phyloP scores from a whole-genome alignment of 441 rosid genomes.

The Dalechampia spathulata region DNA sequence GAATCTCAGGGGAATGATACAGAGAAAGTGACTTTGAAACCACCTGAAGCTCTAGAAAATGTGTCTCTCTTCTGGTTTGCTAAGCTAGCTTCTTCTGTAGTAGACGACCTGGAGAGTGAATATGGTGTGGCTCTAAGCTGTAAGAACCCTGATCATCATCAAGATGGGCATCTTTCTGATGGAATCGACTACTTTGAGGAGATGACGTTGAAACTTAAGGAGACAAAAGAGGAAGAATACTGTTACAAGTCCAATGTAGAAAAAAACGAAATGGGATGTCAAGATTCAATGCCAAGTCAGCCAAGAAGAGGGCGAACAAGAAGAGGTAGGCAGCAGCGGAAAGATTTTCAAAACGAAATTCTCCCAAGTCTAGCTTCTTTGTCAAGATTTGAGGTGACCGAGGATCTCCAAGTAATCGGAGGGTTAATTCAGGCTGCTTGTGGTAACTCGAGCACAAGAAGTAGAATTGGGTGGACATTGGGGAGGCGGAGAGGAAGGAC shows the following conservation, averaged over 20 bases:
- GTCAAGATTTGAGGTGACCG: constrained; percentile 48
- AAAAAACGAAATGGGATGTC: constrained; percentile 20
- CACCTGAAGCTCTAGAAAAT: constrained; percentile 10
- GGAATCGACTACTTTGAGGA: constrained; percentile 50
- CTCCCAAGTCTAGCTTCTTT: constrained; percentile 43
- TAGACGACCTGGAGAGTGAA: constrained; percentile 25
- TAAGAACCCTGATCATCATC: constrained; percentile 12
- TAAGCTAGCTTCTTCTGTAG: constrained; percentile 34
- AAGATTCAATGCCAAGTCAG: constrained; percentile 21
- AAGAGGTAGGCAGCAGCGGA: constrained; percentile 36
- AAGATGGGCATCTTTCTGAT: constrained; percentile 12
- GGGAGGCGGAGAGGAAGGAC: constrained; percentile 22
- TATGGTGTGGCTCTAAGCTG: constrained; percentile 24
- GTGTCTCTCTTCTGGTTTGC: constrained; percentile 52
- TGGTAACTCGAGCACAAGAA: constrained; percentile 15
- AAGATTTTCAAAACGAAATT: constrained; percentile 40
- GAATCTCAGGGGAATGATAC: constrained; percentile 14
- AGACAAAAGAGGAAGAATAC: constrained; percentile 34
- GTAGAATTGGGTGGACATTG: no score
- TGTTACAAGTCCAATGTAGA: constrained; percentile 15
- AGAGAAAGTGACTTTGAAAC: constrained; percentile 16
- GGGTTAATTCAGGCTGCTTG: constrained; percentile 37
- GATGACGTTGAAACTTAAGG: constrained; percentile 42
- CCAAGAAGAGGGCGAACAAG: constrained; percentile 35
- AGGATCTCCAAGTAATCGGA: constrained; percentile 52